Evolutionary conservation across 805 yeast genomes (phyloP).

Genomic region (Kodamaea laetipori): DNA sequence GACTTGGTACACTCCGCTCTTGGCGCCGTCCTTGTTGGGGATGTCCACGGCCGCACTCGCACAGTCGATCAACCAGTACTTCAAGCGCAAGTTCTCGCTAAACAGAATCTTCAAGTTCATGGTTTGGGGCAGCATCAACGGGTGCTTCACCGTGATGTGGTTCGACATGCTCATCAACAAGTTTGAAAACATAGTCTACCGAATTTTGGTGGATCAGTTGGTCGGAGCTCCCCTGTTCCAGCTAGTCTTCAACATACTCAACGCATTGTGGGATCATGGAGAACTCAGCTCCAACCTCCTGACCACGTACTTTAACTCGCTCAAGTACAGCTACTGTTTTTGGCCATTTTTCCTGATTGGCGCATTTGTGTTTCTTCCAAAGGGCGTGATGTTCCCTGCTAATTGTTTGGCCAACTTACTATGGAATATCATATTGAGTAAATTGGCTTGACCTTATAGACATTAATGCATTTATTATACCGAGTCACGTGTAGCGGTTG

Average conservation of each 20-base stretch:
- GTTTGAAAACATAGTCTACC: conserved; percentile 35
- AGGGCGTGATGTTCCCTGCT: conserved; percentile 55
- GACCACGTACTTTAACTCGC: conserved; percentile 46
- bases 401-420: conserved; percentile 58
- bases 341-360: conserved; percentile 62
- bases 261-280: conserved; percentile 58
- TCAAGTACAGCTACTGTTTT: conserved; percentile 54
- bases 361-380: conserved; percentile 51
- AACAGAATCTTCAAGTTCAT: conserved; percentile 47
- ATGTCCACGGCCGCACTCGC: conserved; percentile 45
- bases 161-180: conserved; percentile 45
- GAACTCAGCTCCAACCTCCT: conserved; percentile 36
- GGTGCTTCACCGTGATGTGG: conserved; percentile 57
- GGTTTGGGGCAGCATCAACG: conserved; percentile 64
- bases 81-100: conserved; percentile 33
- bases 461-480: conserved; percentile 7
- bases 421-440: conserved; percentile 56
- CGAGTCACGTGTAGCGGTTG: neutral
- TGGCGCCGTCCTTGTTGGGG: conserved; percentile 43
- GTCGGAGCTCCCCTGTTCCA: conserved; percentile 60
- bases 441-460: conserved; percentile 12
- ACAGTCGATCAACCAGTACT: conserved; percentile 41
- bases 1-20: conserved; percentile 23
- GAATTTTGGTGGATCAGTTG: conserved; percentile 55
- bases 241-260: conserved; percentile 48